Evolutionary conservation across 805 yeast species (phyloP).

Genomic region (Cyberlindnera maritima): DNA sequence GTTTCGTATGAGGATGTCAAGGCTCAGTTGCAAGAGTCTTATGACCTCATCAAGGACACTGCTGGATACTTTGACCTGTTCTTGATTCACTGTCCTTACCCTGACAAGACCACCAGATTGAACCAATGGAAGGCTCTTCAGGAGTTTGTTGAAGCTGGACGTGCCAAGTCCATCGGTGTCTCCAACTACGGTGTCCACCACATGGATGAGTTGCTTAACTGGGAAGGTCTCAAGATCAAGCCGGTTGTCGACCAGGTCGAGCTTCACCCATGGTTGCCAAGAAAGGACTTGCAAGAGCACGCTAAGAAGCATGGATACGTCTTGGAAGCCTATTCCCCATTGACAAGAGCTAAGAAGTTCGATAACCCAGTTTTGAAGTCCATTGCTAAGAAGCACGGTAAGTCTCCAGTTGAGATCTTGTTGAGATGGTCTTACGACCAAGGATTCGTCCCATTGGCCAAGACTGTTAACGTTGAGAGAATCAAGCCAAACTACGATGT

Average conservation of each 20-base stretch:
- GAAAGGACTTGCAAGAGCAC: constrained; percentile 23
- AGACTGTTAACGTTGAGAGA: constrained; percentile 20
- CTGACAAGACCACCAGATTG: constrained; percentile 45
- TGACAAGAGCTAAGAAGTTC: constrained; percentile 23
- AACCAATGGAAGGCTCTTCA: constrained; percentile 74
- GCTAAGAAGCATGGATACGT: constrained; percentile 20
- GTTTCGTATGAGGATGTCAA: constrained; percentile 11
- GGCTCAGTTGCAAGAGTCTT: constrained; percentile 48
- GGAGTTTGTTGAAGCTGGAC: constrained; percentile 60
- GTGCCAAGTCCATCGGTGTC: constrained; percentile 69
- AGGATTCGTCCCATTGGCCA: constrained; percentile 23
- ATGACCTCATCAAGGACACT: constrained; percentile 42
- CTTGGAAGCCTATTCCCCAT: constrained; percentile 25
- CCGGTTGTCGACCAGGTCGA: constrained; percentile 75
- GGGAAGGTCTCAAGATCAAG: constrained; percentile 51
- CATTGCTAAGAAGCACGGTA: constrained; percentile 23
- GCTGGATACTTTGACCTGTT: constrained; percentile 68
- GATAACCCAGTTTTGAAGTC: constrained; percentile 21
- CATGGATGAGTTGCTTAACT: constrained; percentile 56
- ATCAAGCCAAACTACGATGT: constrained; percentile 18
- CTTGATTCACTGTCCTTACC: constrained; percentile 63
- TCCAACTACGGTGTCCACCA: constrained; percentile 67
- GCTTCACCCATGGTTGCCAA: constrained; percentile 27
- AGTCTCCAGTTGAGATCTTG: constrained; percentile 18
- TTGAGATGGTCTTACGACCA: constrained; percentile 25